These are phyloP conservation scores for Yarrowia osloensis DNA, from an alignment of 805 yeast genomes.

Conservation along the genomic window DNA sequence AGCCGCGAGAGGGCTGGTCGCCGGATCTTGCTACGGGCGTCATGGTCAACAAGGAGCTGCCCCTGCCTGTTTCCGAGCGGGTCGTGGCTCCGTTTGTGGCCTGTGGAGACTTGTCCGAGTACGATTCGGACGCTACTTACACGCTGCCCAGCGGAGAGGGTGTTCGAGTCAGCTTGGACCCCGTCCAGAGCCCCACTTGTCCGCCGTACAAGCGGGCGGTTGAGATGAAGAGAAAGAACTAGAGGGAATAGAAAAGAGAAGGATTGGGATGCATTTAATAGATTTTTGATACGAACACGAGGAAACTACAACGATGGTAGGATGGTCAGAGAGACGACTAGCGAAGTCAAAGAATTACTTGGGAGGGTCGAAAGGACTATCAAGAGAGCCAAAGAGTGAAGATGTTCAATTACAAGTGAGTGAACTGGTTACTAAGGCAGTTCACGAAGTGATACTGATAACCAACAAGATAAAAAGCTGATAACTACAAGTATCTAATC, in stretches of 20 bases:
- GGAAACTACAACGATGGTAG: too few relatives aligned
- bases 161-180: conserved; percentile 63
- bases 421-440: too few relatives aligned
- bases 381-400: too few relatives aligned
- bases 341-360: too few relatives aligned
- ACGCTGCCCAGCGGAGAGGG: conserved; percentile 47
- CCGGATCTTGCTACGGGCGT: conserved; percentile 47
- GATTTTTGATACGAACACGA: too few relatives aligned
- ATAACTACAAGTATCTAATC: too few relatives aligned
- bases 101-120: conserved; percentile 86
- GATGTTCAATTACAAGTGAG: too few relatives aligned
- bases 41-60: conserved; percentile 47
- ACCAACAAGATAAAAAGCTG: too few relatives aligned
- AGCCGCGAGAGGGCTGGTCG: conserved; percentile 80
- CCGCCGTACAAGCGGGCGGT: conserved; percentile 95
- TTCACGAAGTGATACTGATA: too few relatives aligned
- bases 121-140: conserved; percentile 96
- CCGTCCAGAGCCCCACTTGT: conserved; percentile 93
- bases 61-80: conserved; percentile 55
- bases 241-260: not conserved
- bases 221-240: conserved; percentile 49
- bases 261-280: conserved; percentile 10
- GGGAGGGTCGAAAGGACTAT: too few relatives aligned
- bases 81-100: conserved; percentile 88
- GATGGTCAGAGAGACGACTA: too few relatives aligned